Evolutionary conservation across 2,329 filamentous ascomycete genomes (phyloP).

Genomic region (Phoma sp.): DNA sequence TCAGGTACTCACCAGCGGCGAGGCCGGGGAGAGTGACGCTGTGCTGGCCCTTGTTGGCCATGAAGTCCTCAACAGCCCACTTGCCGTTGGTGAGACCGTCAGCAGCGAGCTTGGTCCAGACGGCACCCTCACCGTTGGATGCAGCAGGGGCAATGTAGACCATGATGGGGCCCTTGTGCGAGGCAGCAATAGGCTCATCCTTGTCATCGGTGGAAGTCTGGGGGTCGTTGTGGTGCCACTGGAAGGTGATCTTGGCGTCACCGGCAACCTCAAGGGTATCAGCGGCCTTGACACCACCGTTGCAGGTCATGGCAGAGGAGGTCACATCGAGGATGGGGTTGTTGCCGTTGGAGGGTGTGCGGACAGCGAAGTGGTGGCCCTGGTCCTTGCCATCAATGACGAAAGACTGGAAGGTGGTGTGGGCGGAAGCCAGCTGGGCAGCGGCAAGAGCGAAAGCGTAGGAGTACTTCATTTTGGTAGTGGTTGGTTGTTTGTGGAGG

Average conservation of each 20-base stretch:
- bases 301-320: constrained; percentile 45
- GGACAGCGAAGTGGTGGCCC: constrained; percentile 49
- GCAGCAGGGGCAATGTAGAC: constrained; percentile 56
- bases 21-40: constrained; percentile 48
- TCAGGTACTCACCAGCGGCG: constrained; percentile 48
- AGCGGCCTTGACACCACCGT: constrained; percentile 38
- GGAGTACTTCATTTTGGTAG: constrained; percentile 43
- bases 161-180: constrained; percentile 60
- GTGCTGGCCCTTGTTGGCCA: constrained; percentile 48
- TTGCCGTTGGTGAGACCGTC: constrained; percentile 41
- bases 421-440: constrained; percentile 41
- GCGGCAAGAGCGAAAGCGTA: constrained; percentile 41
- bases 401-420: constrained; percentile 49
- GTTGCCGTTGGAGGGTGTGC: constrained; percentile 51
- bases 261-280: constrained; percentile 54
- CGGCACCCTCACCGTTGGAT: constrained; percentile 53
- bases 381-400: constrained; percentile 49
- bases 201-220: constrained; percentile 24
- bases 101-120: constrained; percentile 57
- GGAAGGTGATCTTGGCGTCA: constrained; percentile 54
- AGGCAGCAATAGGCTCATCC: constrained; percentile 61
- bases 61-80: constrained; percentile 51
- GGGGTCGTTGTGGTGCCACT: constrained; percentile 58
- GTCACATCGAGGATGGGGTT: constrained; percentile 47
- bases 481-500: constrained; percentile 25